Evolutionary conservation across 495 filamentous ascomycete genomes (phyloP).

Genomic region (Penicillium argentinense): DNA sequence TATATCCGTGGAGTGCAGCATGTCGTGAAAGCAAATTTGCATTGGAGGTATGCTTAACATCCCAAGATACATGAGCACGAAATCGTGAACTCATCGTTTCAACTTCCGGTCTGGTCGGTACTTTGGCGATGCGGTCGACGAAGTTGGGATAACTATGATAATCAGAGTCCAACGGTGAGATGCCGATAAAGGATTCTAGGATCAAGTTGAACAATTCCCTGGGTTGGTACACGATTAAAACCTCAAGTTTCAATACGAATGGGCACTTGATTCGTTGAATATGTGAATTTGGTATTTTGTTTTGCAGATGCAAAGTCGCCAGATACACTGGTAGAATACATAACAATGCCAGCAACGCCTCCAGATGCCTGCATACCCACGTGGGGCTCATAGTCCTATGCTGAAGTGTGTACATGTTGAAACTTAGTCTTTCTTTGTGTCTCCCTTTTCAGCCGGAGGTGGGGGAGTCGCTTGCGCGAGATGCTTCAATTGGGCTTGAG

Average conservation of each 20-base stretch:
- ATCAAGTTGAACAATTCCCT: too few species aligned
- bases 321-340: conserved; percentile 15
- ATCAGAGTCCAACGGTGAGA: background rate
- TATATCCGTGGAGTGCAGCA: background rate
- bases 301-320: conserved; percentile 12
- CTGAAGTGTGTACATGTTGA: background rate
- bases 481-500: conserved; percentile 19
- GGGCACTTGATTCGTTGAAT: background rate
- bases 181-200: too few species aligned
- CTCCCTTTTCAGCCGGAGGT: conserved; percentile 3
- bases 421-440: conserved; percentile 20
- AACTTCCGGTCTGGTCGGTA: background rate
- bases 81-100: too few species aligned
- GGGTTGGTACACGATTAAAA: too few species aligned
- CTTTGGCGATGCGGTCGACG: background rate
- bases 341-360: conserved; percentile 21
- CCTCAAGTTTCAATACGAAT: too few species aligned
- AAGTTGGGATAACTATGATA: background rate
- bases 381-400: background rate
- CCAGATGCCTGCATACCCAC: conserved; percentile 16
- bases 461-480: background rate
- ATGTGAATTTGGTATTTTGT: conserved; percentile 10
- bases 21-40: background rate
- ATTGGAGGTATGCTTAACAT: too few species aligned
- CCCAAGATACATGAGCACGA: too few species aligned